Percentiles rank a stretch among this genome's conserved stretches.
Evolutionary conservation across 106 monocot species (phyloP).

Genomic region (Apostasia ramifera): DNA sequence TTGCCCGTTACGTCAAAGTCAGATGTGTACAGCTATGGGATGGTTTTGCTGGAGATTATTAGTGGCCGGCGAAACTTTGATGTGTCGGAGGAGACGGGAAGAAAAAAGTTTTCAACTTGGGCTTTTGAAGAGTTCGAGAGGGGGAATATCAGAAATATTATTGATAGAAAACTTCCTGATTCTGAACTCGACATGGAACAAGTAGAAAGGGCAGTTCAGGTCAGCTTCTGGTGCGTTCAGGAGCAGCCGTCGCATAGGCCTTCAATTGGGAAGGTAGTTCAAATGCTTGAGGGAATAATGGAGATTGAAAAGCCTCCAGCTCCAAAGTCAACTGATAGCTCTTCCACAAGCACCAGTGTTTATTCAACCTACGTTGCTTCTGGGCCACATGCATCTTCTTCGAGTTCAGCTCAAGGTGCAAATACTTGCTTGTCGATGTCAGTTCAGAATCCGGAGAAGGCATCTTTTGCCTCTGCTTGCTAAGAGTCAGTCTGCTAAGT

Average conservation of each 20-base stretch:
- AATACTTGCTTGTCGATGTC: constrained; percentile 5
- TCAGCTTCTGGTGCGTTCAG: constrained; percentile 91
- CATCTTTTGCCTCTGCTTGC: constrained; percentile 20
- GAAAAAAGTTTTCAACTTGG: constrained; percentile 75
- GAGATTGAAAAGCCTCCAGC: constrained; percentile 65
- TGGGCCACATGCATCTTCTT: constrained; percentile 10
- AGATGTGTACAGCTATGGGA: constrained; percentile 85
- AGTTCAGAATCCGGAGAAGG: constrained; percentile 5
- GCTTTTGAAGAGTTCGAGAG: constrained; percentile 77
- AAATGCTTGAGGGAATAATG: constrained; percentile 90
- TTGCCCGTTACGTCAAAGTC: constrained; percentile 74
- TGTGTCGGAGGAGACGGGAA: constrained; percentile 56
- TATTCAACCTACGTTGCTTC: constrained; percentile 15
- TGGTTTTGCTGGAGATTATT: constrained; percentile 79
- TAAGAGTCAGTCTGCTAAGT: constrained; percentile 1
- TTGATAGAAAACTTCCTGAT: constrained; percentile 45
- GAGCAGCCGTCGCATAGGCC: constrained; percentile 88
- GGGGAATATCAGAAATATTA: constrained; percentile 38
- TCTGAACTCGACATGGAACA: constrained; percentile 66
- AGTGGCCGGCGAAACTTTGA: constrained; percentile 81
- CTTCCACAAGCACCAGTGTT: constrained; percentile 14
- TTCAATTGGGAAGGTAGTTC: constrained; percentile 78
- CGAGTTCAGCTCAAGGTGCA: constrained; percentile 1
- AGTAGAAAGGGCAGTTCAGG: constrained; percentile 40
- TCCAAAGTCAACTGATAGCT: constrained; percentile 38